phyloP scores from a whole-genome alignment of 2,329 filamentous ascomycete species.

The Beauveria sp. region DNA sequence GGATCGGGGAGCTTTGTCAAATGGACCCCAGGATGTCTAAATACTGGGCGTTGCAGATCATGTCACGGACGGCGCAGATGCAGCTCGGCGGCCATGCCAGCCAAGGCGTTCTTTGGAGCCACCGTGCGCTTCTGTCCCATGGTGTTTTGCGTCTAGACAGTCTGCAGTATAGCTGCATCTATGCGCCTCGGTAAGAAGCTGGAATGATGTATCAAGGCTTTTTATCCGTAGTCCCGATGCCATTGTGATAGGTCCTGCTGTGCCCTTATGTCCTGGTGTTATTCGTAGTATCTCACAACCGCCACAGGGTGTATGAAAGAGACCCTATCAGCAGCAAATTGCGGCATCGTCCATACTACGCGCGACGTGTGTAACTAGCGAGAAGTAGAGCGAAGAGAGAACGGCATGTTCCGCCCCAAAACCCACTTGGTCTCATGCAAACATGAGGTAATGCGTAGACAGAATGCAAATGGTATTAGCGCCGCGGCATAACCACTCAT shows the following conservation, averaged over 20 bases:
- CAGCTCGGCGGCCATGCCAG: neutral
- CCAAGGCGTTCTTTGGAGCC: neutral
- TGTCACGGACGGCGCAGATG: neutral
- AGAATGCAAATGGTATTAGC: neutral
- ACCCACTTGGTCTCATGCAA: neutral
- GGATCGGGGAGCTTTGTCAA: neutral
- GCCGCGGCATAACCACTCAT: neutral
- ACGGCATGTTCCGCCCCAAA: neutral
- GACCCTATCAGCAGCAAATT: neutral
- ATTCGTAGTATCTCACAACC: too few relatives aligned
- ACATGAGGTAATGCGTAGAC: neutral
- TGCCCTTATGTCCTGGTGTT: neutral
- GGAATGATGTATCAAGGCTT: too few relatives aligned
- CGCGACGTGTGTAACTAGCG: neutral
- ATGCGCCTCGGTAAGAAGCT: too few relatives aligned
- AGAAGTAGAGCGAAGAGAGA: neutral
- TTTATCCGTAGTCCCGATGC: too few relatives aligned
- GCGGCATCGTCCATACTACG: neutral
- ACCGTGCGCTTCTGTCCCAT: neutral
- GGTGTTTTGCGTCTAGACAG: neutral
- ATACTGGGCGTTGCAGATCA: conserved; percentile 1
- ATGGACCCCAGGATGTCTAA: neutral
- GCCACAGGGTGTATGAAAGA: neutral
- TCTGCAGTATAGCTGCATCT: neutral
- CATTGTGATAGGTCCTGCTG: too few relatives aligned